phyloP scores from a whole-genome alignment of 2,329 filamentous ascomycete species.

The Claviceps sp. region DNA sequence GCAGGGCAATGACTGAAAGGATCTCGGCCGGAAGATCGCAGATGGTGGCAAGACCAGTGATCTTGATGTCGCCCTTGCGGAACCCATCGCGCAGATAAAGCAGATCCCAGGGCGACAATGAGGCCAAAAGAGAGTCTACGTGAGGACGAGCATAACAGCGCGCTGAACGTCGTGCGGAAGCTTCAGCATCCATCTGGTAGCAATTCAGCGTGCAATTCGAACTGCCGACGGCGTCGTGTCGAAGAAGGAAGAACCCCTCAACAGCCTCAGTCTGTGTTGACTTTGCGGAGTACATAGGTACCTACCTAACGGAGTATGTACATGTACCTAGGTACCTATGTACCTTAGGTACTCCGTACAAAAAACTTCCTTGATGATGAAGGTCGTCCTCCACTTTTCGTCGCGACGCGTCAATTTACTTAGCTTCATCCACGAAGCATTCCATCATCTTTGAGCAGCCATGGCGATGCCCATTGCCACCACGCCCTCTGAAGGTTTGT shows the following conservation, averaged over 20 bases:
- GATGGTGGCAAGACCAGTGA: slow-evolving; percentile 14
- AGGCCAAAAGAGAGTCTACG: slow-evolving; percentile 13
- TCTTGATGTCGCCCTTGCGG: slow-evolving; percentile 5
- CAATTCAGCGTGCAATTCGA: neutral
- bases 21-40: slow-evolving; percentile 16
- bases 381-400: no score
- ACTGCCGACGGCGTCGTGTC: neutral
- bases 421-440: no score
- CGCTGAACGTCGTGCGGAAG: neutral
- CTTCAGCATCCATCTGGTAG: neutral
- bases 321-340: no score
- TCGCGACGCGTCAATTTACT: no score
- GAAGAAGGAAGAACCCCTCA: neutral
- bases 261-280: no score
- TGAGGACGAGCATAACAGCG: neutral
- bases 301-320: no score
- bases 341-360: no score
- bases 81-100: slow-evolving; percentile 13
- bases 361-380: no score
- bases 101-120: slow-evolving; percentile 16
- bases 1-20: slow-evolving; percentile 10
- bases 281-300: no score
- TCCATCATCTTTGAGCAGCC: no score
- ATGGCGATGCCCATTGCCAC: no score
- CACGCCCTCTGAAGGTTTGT: no score